Base-by-base conservation (phyloP, 2,329 filamentous ascomycete species). In the Didymella pinodella region DNA sequence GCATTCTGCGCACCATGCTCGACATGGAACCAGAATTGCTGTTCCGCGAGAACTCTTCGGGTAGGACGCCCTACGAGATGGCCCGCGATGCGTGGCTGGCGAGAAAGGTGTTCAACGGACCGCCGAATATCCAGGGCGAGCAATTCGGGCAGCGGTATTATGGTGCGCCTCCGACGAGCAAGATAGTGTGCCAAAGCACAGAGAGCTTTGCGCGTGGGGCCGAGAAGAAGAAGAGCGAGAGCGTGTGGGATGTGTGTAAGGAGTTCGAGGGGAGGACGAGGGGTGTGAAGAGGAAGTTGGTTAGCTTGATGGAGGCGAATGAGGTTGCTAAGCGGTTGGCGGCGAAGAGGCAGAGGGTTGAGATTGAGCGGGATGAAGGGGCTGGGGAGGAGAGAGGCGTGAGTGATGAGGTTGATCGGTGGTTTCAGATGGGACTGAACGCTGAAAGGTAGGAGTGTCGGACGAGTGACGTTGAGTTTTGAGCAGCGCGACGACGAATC, bases 21-120 rank as follows among this genome's bases (percentile, higher is more conserved):
- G 78, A 84, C 10, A 79, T 79, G 64, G 81, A 85, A 18, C 85
- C 88, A 0, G 80, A 82, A 26, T 80, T 93, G 1, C 78, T 92
- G 0, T 83, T 85, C 65, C 85, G 88, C 22, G 92, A 95, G 73
- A 93, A 93, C 65, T 86, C 90, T 0, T 90, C 90, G 0, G 92
- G 92, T 1, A 83, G 85, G 16, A 95, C 91, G 0, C 89, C 91
- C 0, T 81, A 84, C 28, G 91, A 95, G 66, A 77, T 91, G 48
- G 86, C 88, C 0, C 79, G 85, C 49, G 87, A 90, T 51, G 74
- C 76, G 1, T 82, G 83, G 59, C 77, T 85, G 2, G 75, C 77
- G 7, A 67, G 69, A 3, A 59, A 69, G 7, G 78, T 69, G 31
- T 66, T 66, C 60, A 61, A 32, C 5, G 57, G 63, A 18, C 61